Conservation (phyloP, 148 eudicot species). For the Nepenthes gracilis region DNA sequence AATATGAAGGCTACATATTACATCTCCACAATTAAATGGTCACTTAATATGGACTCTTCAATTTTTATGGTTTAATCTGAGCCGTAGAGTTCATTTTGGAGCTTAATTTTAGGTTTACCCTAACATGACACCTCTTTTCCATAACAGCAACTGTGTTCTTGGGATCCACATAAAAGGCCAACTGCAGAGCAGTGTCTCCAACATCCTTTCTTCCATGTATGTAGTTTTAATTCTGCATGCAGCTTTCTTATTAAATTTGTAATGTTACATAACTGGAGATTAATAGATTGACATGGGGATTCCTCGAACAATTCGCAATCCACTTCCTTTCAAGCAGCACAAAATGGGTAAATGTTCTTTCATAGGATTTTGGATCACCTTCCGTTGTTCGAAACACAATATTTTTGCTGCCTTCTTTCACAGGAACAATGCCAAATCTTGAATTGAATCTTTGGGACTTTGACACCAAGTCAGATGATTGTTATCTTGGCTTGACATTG, state of each 20-base stretch:
- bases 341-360: slow-evolving; percentile 24
- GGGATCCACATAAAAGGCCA: slow-evolving; percentile 89
- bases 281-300: slow-evolving; percentile 42
- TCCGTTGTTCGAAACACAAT: neutral
- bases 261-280: slow-evolving; percentile 16
- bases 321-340: slow-evolving; percentile 38
- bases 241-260: neutral
- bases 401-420: neutral
- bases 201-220: slow-evolving; percentile 88
- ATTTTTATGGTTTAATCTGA: too few species aligned
- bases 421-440: slow-evolving; percentile 73
- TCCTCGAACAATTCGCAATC: slow-evolving; percentile 51
- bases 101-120: too few species aligned
- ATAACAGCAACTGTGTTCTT: slow-evolving; percentile 65
- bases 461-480: slow-evolving; percentile 61
- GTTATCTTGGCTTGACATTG: slow-evolving; percentile 83
- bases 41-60: too few species aligned
- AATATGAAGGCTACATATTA: too few species aligned
- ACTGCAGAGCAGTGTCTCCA: slow-evolving; percentile 74
- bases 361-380: neutral
- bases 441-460: slow-evolving; percentile 89
- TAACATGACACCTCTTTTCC: neutral
- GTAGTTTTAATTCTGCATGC: slow-evolving; percentile 6
- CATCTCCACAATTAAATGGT: too few species aligned
- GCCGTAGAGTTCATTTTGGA: too few species aligned